Conservation (phyloP, 768 basidiomycete species). For the Termitomyces sp. region DNA sequence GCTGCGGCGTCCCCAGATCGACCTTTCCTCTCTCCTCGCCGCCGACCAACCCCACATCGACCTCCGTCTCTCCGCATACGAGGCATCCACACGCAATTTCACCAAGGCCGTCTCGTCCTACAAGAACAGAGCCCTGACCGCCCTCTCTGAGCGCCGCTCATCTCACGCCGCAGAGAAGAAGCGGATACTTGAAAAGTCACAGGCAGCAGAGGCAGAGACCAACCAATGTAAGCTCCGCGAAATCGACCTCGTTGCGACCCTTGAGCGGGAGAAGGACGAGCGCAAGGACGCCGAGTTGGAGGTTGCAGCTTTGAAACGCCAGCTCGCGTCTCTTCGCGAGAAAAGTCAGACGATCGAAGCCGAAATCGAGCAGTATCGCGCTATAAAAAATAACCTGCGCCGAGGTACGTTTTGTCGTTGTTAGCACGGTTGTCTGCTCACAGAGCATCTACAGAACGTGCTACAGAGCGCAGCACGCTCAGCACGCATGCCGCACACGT, state of each 20-base stretch:
- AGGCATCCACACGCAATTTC: slow-evolving; percentile 67
- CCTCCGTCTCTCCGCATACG: slow-evolving; percentile 56
- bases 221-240: slow-evolving; percentile 75
- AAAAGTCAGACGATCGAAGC: slow-evolving; percentile 53
- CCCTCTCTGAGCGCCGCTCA: slow-evolving; percentile 65
- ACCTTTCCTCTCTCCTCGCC: slow-evolving; percentile 55
- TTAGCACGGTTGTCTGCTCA: background rate
- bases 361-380: slow-evolving; percentile 73
- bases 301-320: slow-evolving; percentile 58
- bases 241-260: slow-evolving; percentile 73
- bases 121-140: slow-evolving; percentile 65
- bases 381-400: slow-evolving; percentile 54
- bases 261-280: slow-evolving; percentile 72
- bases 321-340: slow-evolving; percentile 62
- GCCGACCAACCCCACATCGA: slow-evolving; percentile 60
- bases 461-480: slow-evolving; percentile 58
- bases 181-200: slow-evolving; percentile 55
- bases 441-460: slow-evolving; percentile 48
- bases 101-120: slow-evolving; percentile 69
- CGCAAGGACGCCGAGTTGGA: slow-evolving; percentile 65
- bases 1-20: slow-evolving; percentile 51
- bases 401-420: slow-evolving; percentile 46
- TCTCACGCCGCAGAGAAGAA: slow-evolving; percentile 62
- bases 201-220: slow-evolving; percentile 64
- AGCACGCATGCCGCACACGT: slow-evolving; percentile 48